phyloP scores from a whole-genome alignment of 2,329 filamentous ascomycete genomes.

The Calonectria pseudoreteaudii region DNA sequence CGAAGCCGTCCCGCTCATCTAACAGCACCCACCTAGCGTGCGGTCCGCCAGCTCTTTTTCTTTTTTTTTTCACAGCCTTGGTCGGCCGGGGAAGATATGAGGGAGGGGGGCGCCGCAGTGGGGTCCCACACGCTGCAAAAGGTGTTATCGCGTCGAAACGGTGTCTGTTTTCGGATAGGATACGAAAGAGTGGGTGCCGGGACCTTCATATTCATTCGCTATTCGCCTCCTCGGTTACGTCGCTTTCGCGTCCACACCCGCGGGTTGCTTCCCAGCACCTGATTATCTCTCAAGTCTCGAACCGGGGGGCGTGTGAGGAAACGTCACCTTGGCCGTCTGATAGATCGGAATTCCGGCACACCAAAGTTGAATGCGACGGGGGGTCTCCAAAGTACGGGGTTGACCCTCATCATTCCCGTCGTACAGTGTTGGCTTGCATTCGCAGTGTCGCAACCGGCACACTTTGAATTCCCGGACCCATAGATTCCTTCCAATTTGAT shows the following conservation, averaged over 20 bases:
- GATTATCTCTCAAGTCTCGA: slow-evolving; percentile 2
- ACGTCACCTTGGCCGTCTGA: background rate
- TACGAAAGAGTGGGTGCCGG: background rate
- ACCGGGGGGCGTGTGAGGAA: background rate
- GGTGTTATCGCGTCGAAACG: slow-evolving; percentile 33
- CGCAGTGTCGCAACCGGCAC: background rate
- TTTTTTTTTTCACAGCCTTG: slow-evolving; percentile 16
- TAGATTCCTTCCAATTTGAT: background rate
- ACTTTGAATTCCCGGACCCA: background rate
- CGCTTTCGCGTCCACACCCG: slow-evolving; percentile 16
- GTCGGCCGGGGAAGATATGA: slow-evolving; percentile 15
- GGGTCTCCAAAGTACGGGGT: background rate
- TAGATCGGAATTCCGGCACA: slow-evolving; percentile 3
- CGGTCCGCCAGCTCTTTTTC: background rate
- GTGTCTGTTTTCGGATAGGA: slow-evolving; percentile 34
- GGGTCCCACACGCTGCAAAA: background rate
- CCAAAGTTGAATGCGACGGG: background rate
- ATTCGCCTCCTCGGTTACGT: slow-evolving; percentile 14
- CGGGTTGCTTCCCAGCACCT: background rate
- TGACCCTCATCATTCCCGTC: slow-evolving; percentile 1
- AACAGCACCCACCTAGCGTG: slow-evolving; percentile 1
- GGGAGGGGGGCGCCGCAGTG: slow-evolving; percentile 24
- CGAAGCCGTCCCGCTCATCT: slow-evolving; percentile 36
- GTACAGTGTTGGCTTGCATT: background rate
- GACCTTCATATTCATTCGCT: background rate